phyloP scores from a whole-genome alignment of 805 yeast genomes.

The Candida fluviatilis region DNA sequence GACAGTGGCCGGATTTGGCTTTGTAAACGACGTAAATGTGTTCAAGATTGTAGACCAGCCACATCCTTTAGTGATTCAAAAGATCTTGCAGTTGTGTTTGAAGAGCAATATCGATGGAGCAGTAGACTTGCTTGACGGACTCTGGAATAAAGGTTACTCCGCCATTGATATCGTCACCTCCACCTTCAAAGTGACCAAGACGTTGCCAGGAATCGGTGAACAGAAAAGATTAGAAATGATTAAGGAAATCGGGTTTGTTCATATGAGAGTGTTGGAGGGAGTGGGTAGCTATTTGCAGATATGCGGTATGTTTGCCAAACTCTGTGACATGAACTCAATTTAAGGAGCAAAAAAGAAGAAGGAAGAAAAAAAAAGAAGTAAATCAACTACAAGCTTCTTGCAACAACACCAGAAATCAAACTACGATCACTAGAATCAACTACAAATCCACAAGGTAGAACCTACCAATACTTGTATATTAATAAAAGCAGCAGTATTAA shows the following conservation, averaged over 20 bases:
- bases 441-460: too few species aligned
- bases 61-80: conserved; percentile 80
- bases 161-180: conserved; percentile 92
- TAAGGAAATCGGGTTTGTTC: conserved; percentile 84
- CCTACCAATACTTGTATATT: too few species aligned
- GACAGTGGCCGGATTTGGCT: conserved; percentile 88
- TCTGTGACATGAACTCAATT: conserved; percentile 24
- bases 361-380: too few species aligned
- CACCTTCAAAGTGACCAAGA: conserved; percentile 82
- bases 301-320: conserved; percentile 73
- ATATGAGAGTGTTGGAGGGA: conserved; percentile 91
- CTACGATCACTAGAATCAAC: too few species aligned
- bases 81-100: conserved; percentile 46
- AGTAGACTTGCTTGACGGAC: conserved; percentile 53
- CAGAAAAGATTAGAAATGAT: conserved; percentile 68
- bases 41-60: conserved; percentile 96
- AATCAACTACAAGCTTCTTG: too few species aligned
- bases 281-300: conserved; percentile 83
- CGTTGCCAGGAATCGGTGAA: conserved; percentile 65
- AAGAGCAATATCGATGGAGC: conserved; percentile 58
- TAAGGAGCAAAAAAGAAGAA: neutral
- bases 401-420: too few species aligned
- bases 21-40: conserved; percentile 89
- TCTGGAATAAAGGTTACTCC: conserved; percentile 90
- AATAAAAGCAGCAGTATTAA: too few species aligned